These are phyloP conservation scores for Phytophthora pseudosyringae DNA, from an alignment of 352 stramenopile species.

Conservation along the genomic window DNA sequence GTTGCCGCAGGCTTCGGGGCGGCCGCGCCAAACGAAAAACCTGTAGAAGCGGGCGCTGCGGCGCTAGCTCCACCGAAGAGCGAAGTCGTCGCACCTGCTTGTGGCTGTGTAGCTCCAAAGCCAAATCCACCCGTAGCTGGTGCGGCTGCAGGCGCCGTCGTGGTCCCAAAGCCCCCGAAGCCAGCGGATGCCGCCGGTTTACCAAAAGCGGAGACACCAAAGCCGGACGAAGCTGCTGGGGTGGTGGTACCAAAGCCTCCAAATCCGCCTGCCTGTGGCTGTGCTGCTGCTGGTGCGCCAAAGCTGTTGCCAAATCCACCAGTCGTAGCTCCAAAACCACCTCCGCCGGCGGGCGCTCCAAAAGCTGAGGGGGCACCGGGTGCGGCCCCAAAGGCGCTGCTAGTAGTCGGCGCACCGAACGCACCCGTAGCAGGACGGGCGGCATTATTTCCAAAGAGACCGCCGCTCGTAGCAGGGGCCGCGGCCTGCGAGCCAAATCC, in stretches of 20 bases:
- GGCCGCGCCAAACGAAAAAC: slow-evolving; percentile 52
- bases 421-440: slow-evolving; percentile 24
- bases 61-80: slow-evolving; percentile 48
- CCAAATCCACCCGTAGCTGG: slow-evolving; percentile 46
- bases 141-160: slow-evolving; percentile 34
- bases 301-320: slow-evolving; percentile 64
- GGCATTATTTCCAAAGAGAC: slow-evolving; percentile 47
- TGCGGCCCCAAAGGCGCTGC: slow-evolving; percentile 51
- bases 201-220: slow-evolving; percentile 54
- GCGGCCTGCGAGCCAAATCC: slow-evolving; percentile 60
- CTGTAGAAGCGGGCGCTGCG: slow-evolving; percentile 37
- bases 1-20: slow-evolving; percentile 41
- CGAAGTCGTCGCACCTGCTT: slow-evolving; percentile 41
- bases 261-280: slow-evolving; percentile 50
- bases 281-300: slow-evolving; percentile 43
- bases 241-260: slow-evolving; percentile 56
- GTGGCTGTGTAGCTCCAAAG: slow-evolving; percentile 42
- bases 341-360: slow-evolving; percentile 34
- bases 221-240: slow-evolving; percentile 42
- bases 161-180: slow-evolving; percentile 50
- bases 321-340: slow-evolving; percentile 50
- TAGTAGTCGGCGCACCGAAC: slow-evolving; percentile 51
- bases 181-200: slow-evolving; percentile 45
- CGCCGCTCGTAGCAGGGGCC: slow-evolving; percentile 32
- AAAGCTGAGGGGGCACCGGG: slow-evolving; percentile 45